Evolutionary conservation across 2,329 filamentous ascomycete genomes (phyloP), one percentile per base, ranked within the genome.

Genomic region (Coniochaeta sp.): DNA sequence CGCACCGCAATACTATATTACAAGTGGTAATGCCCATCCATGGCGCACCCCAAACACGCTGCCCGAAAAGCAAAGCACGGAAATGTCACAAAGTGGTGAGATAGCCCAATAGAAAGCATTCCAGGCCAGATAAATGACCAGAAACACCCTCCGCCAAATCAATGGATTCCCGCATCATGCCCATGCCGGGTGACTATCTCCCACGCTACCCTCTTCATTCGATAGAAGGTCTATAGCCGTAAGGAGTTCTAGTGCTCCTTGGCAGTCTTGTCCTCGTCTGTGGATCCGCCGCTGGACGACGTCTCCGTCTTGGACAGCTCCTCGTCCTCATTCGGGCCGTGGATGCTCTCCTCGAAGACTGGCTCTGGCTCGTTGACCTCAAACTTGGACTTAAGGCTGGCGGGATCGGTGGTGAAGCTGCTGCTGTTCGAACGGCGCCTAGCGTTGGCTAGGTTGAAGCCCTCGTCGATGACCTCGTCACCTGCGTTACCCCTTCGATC

Each of bases 351-450:
- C 74, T 98, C 92, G 67, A 96, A 96, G 70, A 96, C 90, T 44
- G 92, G 93, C 70, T 98, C 93, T 19, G 85, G 81, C 68, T 98
- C 95, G 72, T 91, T 83, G 67, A 90, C 81, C 76, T 99, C 95
- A 73, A 97, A 98, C 79, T 99, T 99, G 76, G 93, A 96, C 83
- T 95, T 96, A 79, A 96, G 91, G 73, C 93, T 86, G 62, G 84
- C 82, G 67, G 91, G 79, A 68, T 86, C 81, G 70, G 86, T 83
- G 60, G 85, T 87, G 68, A 89, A 83, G 69, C 83, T 87, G 77
- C 88, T 93, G 73, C 89, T 93, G 80, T 98, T 98, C 77, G 91
- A 96, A 74, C 91, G 92, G 73, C 93, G 95, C 64, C 93, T 91
- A 61, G 89, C 80, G 69, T 97, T 95, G 80, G 82, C 83, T 71